Conservation (phyloP, 2,329 filamentous ascomycete species). For the Trichophaea hybrida region DNA sequence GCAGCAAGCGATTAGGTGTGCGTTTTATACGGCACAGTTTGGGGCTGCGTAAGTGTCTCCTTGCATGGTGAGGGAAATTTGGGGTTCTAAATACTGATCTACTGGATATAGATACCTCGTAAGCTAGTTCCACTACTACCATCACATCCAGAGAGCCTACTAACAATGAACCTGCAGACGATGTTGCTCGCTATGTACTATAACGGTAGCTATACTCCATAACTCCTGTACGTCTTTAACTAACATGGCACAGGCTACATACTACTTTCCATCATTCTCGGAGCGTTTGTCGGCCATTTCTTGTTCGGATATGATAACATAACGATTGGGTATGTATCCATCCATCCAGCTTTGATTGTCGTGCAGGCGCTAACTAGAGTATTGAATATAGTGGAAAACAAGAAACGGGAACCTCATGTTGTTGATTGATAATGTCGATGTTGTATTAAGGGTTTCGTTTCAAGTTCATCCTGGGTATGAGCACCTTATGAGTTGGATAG, state of each 20-base stretch:
- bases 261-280: slow-evolving; percentile 68
- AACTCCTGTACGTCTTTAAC: neutral
- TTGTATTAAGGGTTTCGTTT: too few species aligned
- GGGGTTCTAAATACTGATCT: neutral
- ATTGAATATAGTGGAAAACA: too few species aligned
- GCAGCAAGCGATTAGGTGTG: slow-evolving; percentile 52
- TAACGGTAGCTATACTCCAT: slow-evolving; percentile 30
- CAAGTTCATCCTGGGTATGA: too few species aligned
- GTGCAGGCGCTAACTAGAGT: too few species aligned
- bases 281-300: slow-evolving; percentile 57
- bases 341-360: too few species aligned
- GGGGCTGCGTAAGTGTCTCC: slow-evolving; percentile 40
- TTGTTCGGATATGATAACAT: slow-evolving; percentile 53
- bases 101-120: slow-evolving; percentile 9
- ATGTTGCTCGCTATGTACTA: slow-evolving; percentile 46
- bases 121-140: too few species aligned
- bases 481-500: too few species aligned
- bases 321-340: too few species aligned
- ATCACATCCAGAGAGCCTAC: too few species aligned
- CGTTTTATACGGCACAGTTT: slow-evolving; percentile 57
- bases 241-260: slow-evolving; percentile 48
- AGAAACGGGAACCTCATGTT: too few species aligned
- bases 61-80: slow-evolving; percentile 45
- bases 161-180: too few species aligned
- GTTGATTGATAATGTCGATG: too few species aligned